phyloP scores from a whole-genome alignment of 1,284 basidiomycete genomes.

The Xerocomus alliaceus region DNA sequence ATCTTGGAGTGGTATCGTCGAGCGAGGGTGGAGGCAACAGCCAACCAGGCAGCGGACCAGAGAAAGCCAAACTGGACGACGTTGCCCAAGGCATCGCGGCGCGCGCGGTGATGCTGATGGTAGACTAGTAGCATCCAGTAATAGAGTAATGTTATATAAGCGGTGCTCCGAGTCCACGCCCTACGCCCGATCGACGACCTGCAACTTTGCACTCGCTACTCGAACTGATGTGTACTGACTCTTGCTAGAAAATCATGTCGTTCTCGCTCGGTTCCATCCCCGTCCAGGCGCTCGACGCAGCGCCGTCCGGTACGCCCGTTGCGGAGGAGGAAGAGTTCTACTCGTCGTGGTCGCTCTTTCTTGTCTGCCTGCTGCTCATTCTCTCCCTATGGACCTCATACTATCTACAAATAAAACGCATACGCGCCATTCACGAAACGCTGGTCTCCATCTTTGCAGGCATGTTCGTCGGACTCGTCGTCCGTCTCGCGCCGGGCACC shows the following conservation, averaged over 20 bases:
- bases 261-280: slow-evolving; percentile 30
- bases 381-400: slow-evolving; percentile 96
- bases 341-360: slow-evolving; percentile 92
- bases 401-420: slow-evolving; percentile 96
- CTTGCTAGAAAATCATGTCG: slow-evolving; percentile 28
- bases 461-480: slow-evolving; percentile 93
- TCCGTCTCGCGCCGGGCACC: slow-evolving; percentile 89
- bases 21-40: slow-evolving; percentile 5
- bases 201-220: too few relatives aligned
- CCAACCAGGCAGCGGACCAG: slow-evolving; percentile 6
- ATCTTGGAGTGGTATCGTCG: slow-evolving; percentile 32
- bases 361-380: slow-evolving; percentile 93
- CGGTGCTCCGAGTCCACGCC: too few relatives aligned
- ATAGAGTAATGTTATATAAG: slow-evolving; percentile 27
- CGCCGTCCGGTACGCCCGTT: slow-evolving; percentile 46
- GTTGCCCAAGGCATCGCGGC: slow-evolving; percentile 31
- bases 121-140: slow-evolving; percentile 1
- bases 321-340: slow-evolving; percentile 87
- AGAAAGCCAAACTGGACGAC: slow-evolving; percentile 37
- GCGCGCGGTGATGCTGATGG: slow-evolving; percentile 3
- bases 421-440: slow-evolving; percentile 96
- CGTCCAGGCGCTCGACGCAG: slow-evolving; percentile 23
- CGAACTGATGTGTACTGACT: slow-evolving; percentile 15
- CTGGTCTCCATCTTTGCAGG: slow-evolving; percentile 95
- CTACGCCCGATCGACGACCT: too few relatives aligned